Evolutionary conservation across 257 asterid species (phyloP), one percentile per base, ranked within the genome.

Genomic region (Coffea canephora): DNA sequence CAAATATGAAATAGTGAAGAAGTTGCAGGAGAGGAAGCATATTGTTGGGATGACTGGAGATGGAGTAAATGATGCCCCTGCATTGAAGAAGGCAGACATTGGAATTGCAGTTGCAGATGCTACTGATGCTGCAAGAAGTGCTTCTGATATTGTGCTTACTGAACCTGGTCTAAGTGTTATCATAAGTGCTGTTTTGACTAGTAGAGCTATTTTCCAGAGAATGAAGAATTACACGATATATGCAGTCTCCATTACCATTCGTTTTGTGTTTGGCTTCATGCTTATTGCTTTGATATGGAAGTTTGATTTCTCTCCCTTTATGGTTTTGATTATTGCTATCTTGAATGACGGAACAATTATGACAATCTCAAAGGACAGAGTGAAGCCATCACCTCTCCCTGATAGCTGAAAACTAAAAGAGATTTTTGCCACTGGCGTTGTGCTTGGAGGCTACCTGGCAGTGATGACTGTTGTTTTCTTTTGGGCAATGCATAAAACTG

Each of bases 51-150:
- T 95, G 99, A 93, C 99, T 0, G 99, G 99, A 83, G 99, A 95
- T 82, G 99, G 99, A 82, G 99, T 95, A n/a, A 95, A 95, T 45
- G 99, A 95, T 82, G 99, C 99, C 75, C 99, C 99, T 64, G 99
- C 99, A 80, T 84, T 95, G 23, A 95, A 95, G 92, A 93, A 93
- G 88, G 99, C 99, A 6, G 99, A 95, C 78, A 95, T 95, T 3
- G 99, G 99, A 57, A 95, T 95, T 83, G 98, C 99, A 71, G 98
- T 95, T 79, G 98, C 93, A n/a, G 99, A 93, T 84, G 93, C 97
- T 77, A 95, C 99, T 23, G 99, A 95, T 62, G 99, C 99, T 78
- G 99, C 99, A 34, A 87, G 99, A 85, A 52, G 98, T 71, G 99
- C 98, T 84, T 95, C 99, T 49, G 99, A 95, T 65, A 95, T 95